Evolutionary conservation across 1,284 basidiomycete species (phyloP), one percentile per base, ranked within the genome.

Genomic region (Leccinum colubrinum): DNA sequence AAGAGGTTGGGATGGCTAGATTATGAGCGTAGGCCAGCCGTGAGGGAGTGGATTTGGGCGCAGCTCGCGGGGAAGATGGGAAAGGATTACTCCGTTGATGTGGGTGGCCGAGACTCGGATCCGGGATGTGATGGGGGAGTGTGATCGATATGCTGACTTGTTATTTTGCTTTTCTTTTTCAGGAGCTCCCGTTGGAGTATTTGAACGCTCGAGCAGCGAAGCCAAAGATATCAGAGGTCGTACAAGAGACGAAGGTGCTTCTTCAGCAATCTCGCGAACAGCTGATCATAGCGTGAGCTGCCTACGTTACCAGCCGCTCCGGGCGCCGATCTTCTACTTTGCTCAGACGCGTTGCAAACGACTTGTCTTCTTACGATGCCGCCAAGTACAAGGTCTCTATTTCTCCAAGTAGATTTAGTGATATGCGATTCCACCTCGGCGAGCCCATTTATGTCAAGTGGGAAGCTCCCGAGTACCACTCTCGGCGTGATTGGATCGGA

Each of bases 401-500:
- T 52, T 76, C 83, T 25, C 83, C 86, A 5, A 85, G 82, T 66
- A 70, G 74, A 59, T 68, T 80, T 39, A 79, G 83, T 55, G 67
- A 78, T n/a, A 76, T 77, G 63, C 83, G 85, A 7, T 98, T 91
- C 83, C 91, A 94, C 73, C 85, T 98, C 53, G 97, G 97, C 37
- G 93, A 98, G 74, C 88, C 92, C 6, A 95, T 99, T 68, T 81
- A 77, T 4, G 83, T 98, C 41, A 84, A 85, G 53, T 99, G 95
- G 96, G 86, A 87, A 58, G 96, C 94, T 1, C 95, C 97, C 0
- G 77, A 81, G 37, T 86, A 88, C 62, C 97, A 98, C 74, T 97
- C 95, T 14, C 84, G 93, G n/a, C 87, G 90, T 68, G 97, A 99
- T 75, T 99, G 97, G 97, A 93, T 99, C 69, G 97, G 96, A 11